phyloP scores from a whole-genome alignment of 2,329 filamentous ascomycete genomes.

The Nigrospora oryzae region DNA sequence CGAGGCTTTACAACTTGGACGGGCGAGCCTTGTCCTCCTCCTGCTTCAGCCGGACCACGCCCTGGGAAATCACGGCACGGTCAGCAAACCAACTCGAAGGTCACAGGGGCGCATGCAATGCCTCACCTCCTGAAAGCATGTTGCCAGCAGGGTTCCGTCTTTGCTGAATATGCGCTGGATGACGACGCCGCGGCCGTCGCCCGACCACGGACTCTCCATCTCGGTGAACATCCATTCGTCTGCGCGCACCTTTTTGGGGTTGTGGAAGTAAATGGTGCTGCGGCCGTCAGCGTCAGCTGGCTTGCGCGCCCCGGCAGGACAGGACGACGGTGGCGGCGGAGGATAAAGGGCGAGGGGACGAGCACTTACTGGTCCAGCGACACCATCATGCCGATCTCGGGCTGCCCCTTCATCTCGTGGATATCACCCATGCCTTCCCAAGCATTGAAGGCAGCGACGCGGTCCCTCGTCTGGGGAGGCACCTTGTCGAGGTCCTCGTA shows the following conservation, averaged over 20 bases:
- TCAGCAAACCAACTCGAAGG: neutral
- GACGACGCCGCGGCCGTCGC: slow-evolving; percentile 69
- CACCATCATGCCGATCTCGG: slow-evolving; percentile 75
- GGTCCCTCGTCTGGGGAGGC: slow-evolving; percentile 28
- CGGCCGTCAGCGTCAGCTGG: neutral
- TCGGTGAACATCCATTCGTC: slow-evolving; percentile 75
- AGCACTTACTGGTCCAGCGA: slow-evolving; percentile 56
- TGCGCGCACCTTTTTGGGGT: slow-evolving; percentile 46
- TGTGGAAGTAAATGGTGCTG: slow-evolving; percentile 56
- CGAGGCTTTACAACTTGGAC: slow-evolving; percentile 11
- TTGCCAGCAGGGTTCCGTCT: slow-evolving; percentile 68
- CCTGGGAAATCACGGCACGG: slow-evolving; percentile 8
- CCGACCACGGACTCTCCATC: slow-evolving; percentile 74
- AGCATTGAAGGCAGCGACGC: slow-evolving; percentile 28
- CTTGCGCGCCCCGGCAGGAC: neutral
- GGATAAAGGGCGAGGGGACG: neutral
- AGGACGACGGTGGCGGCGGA: neutral
- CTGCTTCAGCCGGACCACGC: slow-evolving; percentile 19
- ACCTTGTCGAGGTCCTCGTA: slow-evolving; percentile 45
- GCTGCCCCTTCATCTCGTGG: slow-evolving; percentile 40
- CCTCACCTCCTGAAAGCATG: slow-evolving; percentile 69
- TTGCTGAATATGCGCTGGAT: slow-evolving; percentile 64
- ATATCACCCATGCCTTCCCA: slow-evolving; percentile 35
- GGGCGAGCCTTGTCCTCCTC: slow-evolving; percentile 7
- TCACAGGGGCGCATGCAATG: neutral